Base-by-base conservation (phyloP, 371 early-diverging fungal genomes). In the Mortierella sp. region DNA sequence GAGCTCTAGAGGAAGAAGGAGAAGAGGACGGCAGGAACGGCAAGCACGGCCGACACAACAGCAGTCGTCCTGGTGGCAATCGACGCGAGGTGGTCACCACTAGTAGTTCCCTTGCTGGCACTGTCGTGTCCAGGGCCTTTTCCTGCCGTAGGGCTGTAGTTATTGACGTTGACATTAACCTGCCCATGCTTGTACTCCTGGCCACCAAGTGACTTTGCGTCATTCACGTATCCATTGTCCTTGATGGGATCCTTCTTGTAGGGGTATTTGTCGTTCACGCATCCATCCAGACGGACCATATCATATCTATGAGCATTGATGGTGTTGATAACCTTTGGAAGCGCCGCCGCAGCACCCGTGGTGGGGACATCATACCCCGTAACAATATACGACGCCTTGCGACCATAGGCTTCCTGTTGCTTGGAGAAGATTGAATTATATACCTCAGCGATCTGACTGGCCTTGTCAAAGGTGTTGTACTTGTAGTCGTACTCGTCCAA, bases 301-400 rank as follows among this genome's bases (percentile, higher is more conserved):
- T 83, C 90, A 54, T 90, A 91, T 2, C 91, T 90, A 68, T 89
- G 80, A 8, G 88, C 77, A 18, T 88, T 79, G 58, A 91, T 89
- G 0, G 87, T 75, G 43, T 89, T 88, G 35, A 91, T 74, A 27
- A 89, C 80, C 70, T 89, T 81, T 32, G 88, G 82, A 6, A 89
- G 71, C 14, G 89, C 91, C 41, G 82, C 78, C 32, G 88, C 84
- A 1, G 90, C 89, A 3, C 90, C 89, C 3, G 89, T 89, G 48
- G 89, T 85, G 1, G 92, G 92, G n/a, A 91, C 88, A 82, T 92
- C 92, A 54, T 92, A 91, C 18, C 91, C 91, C 29, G 91, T 87
- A 1, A 91, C 87, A 35, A 92, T 89, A 55, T 90, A 91, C 1
- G 90, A 90, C 4, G 90, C 92, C 79, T 91, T 91, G 60, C 89